Conservation (phyloP, 2,329 filamentous ascomycete genomes). For the Scorias spongiosa region DNA sequence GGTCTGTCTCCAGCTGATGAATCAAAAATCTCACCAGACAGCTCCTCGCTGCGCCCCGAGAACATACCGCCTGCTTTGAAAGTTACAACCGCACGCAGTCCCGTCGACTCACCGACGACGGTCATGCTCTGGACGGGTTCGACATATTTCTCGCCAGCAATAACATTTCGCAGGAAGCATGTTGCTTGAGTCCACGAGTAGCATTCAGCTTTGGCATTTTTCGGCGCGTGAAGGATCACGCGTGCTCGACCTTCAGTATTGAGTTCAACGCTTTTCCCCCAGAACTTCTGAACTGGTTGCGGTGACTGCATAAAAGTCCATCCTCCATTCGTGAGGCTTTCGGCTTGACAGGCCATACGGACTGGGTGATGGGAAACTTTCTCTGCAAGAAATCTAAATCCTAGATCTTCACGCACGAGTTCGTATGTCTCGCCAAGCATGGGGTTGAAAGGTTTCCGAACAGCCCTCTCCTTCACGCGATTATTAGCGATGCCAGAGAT, state of each 20-base stretch:
- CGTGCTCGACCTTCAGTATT: slow-evolving; percentile 81
- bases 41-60: slow-evolving; percentile 82
- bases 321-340: slow-evolving; percentile 40
- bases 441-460: slow-evolving; percentile 94
- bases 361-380: slow-evolving; percentile 91
- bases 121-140: slow-evolving; percentile 88
- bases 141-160: slow-evolving; percentile 95
- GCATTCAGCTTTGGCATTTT: slow-evolving; percentile 44
- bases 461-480: slow-evolving; percentile 75
- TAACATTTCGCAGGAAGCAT: slow-evolving; percentile 85
- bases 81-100: slow-evolving; percentile 68
- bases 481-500: slow-evolving; percentile 70
- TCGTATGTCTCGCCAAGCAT: slow-evolving; percentile 94
- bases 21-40: slow-evolving; percentile 59
- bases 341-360: slow-evolving; percentile 82
- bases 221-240: slow-evolving; percentile 52
- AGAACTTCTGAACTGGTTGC: slow-evolving; percentile 88
- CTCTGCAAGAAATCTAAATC: slow-evolving; percentile 84
- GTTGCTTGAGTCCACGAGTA: slow-evolving; percentile 85
- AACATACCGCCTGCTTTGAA: slow-evolving; percentile 98
- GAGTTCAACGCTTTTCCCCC: slow-evolving; percentile 92
- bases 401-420: slow-evolving; percentile 71
- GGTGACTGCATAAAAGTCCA: slow-evolving; percentile 86
- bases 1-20: slow-evolving; percentile 39
- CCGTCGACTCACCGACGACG: slow-evolving; percentile 67